Base-by-base conservation (phyloP, 2,329 filamentous ascomycete genomes). In the Venturiaceae sp. region DNA sequence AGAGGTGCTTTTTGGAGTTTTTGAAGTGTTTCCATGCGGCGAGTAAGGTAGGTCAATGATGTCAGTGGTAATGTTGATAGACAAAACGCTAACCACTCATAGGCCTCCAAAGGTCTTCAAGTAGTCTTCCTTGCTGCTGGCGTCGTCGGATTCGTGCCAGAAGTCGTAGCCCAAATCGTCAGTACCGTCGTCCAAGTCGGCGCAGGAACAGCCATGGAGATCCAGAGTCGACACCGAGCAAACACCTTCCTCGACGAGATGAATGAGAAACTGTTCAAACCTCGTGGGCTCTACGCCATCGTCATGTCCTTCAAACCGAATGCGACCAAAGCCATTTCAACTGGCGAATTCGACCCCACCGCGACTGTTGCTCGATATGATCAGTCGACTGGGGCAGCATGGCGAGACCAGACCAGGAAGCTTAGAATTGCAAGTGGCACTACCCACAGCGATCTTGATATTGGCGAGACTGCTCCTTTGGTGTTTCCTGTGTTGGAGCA, bases 231-330 rank as follows among this genome's bases (percentile, higher is more conserved):
- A 19, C 68, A 71, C 63, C 69, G 74, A 44, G 74, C 77, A 0
- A 84, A 83, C 63, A 69, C 66, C 0, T 85, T 82, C 64, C 73
- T 86, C 16, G 76, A 83, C 62, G 68, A 72, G 36, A 74, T 83
- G 63, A 85, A 85, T 63, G 71, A 76, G 8, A 72, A 79, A 3
- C 76, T 83, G 60, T 86, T 85, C 66, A 75, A 73, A 52, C 82
- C 83, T 0, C 75, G 75, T 1, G 82, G 82, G 0, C 72, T 85
- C 0, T 80, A 77, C 67, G 77, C 74, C 60, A 69, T 81, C 21
- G 72, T 86, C 37, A 76, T 84, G 69, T 78, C 78, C 1, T 83
- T 74, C 70, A 77, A 77, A 55, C 77, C 78, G 0, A 72, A 75
- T 3, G 62, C 68, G 55, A 44, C n/a, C 69, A 77, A 75, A 57